These are phyloP conservation scores for Kandelia obovata DNA, from an alignment of 345 rosid genomes.

Conservation along the genomic window DNA sequence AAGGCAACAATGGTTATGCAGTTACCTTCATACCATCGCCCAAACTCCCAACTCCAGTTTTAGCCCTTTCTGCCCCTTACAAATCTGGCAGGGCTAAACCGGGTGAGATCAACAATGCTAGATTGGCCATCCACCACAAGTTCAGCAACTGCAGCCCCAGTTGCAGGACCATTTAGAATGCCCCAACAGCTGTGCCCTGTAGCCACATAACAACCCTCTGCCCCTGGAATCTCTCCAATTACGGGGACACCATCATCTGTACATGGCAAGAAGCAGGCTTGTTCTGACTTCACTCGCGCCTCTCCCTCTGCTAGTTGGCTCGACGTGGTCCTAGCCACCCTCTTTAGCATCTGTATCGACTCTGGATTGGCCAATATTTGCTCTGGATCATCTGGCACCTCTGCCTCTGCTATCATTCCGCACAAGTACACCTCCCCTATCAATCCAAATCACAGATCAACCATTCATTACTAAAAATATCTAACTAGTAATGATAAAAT, in stretches of 20 bases:
- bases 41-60: background rate
- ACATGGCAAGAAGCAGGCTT: constrained; percentile 87
- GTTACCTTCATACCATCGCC: no score
- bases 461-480: no score
- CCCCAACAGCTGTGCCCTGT: constrained; percentile 96
- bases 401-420: constrained; percentile 72
- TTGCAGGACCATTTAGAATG: constrained; percentile 82
- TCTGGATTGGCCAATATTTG: constrained; percentile 55
- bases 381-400: constrained; percentile 78
- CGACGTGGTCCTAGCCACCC: constrained; percentile 65
- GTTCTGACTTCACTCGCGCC: constrained; percentile 67
- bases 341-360: constrained; percentile 63
- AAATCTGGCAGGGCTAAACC: constrained; percentile 78
- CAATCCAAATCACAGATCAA: background rate
- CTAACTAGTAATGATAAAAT: no score
- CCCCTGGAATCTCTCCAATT: constrained; percentile 70
- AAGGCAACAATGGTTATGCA: no score
- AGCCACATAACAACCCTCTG: constrained; percentile 67
- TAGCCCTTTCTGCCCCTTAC: constrained; percentile 15
- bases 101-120: constrained; percentile 52
- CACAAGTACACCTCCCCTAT: constrained; percentile 89
- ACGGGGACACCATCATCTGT: constrained; percentile 70
- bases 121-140: constrained; percentile 65
- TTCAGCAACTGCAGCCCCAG: constrained; percentile 86
- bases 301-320: constrained; percentile 60